Evolutionary conservation across 352 stramenopile genomes (phyloP), one percentile per base, ranked within the genome.

Genomic region (Albugo candida): DNA sequence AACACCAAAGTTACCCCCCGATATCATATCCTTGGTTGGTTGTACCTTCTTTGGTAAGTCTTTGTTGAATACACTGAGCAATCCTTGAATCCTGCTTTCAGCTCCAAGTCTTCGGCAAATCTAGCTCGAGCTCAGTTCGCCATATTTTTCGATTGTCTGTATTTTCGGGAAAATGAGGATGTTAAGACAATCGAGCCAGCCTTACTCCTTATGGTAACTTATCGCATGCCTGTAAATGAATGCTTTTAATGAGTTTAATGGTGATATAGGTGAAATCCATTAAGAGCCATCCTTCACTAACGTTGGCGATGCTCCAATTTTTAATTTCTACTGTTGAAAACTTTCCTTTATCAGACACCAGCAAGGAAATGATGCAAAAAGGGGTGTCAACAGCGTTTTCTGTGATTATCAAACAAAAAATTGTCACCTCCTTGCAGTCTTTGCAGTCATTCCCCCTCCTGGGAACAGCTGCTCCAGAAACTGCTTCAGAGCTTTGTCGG

Each of bases 91-190:
- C 55, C 52, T 43, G 21, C 39, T 39, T 48, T 38, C 13, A 11
- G 38, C 24, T 38, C 20, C 40, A 89, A 75, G 58, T 87, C 87
- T 50, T 81, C 59, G 36, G 70, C 70, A 44, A 71, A 56, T 27
- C 65, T 86, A 17, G 70, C 75, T 20, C 70, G 77, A 39, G 74
- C 83, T 21, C 73, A 87, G 47, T 63, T 86, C 39, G 72, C 77
- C 13, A 91, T 91, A 70, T 91, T 87, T 53, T 86, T 91, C 36
- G 77, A 91, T 49, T 91, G 79, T 54, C 53, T 91, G 31, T 86
- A 91, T 53, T 91, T 86, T 51, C 83, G 81, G 45, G 53, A 65
- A 8, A 70, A 56, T 4, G 74, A 87, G 55, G 84, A 79, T 59
- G 76, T 91, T 38, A 87, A 87, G 74, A 71, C 61, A 37, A 67